Conservation (phyloP, 176 grass and related monocot genomes). For the Oryza glaberrima region DNA sequence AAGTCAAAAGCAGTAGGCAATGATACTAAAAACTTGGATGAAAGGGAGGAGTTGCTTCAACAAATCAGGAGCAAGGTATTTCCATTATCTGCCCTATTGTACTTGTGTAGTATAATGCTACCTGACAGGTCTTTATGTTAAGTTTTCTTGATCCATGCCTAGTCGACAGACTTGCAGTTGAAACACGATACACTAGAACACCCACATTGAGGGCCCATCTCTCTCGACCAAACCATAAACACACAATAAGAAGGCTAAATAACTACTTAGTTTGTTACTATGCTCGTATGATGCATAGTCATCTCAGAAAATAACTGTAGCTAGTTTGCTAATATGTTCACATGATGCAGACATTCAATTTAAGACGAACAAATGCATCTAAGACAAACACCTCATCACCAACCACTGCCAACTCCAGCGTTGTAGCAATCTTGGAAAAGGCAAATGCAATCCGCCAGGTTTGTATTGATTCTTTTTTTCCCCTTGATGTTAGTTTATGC, state of each 20-base stretch:
- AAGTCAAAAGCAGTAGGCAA: slow-evolving; percentile 49
- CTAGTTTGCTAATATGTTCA: slow-evolving; percentile 37
- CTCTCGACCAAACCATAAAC: neutral
- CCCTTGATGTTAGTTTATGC: neutral
- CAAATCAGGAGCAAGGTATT: slow-evolving; percentile 98
- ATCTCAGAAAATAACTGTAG: neutral
- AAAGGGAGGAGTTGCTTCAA: slow-evolving; percentile 87
- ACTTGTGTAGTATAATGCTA: slow-evolving; percentile 4
- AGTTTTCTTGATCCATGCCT: slow-evolving; percentile 22
- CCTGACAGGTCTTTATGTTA: slow-evolving; percentile 4
- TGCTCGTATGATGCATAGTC: neutral
- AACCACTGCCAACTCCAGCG: slow-evolving; percentile 62
- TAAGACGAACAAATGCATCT: slow-evolving; percentile 64
- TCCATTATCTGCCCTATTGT: slow-evolving; percentile 27
- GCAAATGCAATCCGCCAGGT: slow-evolving; percentile 99
- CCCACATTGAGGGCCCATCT: neutral
- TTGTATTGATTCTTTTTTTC: slow-evolving; percentile 30
- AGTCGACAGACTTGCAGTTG: neutral
- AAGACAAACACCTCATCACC: slow-evolving; percentile 58
- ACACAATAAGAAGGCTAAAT: neutral
- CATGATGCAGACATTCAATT: slow-evolving; percentile 84
- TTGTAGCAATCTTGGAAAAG: slow-evolving; percentile 93
- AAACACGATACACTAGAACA: slow-evolving; percentile 1
- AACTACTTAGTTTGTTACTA: neutral
- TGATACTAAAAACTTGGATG: slow-evolving; percentile 58